Percentiles rank a stretch among this genome's conserved stretches.
Conservation (phyloP, 768 basidiomycete genomes). For the Atractiella rhizophila region DNA sequence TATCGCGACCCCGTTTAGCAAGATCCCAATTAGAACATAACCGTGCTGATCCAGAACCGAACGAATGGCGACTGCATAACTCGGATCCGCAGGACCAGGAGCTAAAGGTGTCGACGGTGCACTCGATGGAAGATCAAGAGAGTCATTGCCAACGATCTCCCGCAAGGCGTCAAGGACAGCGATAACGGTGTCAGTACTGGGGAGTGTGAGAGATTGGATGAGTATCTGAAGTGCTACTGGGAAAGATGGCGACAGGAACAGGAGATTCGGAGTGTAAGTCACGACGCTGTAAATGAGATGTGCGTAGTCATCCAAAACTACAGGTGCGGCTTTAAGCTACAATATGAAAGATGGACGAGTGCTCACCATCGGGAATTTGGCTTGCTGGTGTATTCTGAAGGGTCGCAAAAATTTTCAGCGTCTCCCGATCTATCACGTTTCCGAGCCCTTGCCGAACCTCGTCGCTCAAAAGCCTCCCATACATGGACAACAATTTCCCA, state of each 20-base stretch:
- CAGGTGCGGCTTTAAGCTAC: not conserved
- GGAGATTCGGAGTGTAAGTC: conserved; percentile 41
- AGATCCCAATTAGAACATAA: conserved; percentile 37
- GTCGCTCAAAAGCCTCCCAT: conserved; percentile 29
- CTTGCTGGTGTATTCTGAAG: conserved; percentile 42
- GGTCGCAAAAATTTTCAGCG: conserved; percentile 39
- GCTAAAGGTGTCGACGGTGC: not conserved
- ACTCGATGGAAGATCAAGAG: conserved; percentile 22
- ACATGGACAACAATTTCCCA: conserved; percentile 59
- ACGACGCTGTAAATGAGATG: conserved; percentile 49
- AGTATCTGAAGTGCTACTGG: conserved; percentile 48
- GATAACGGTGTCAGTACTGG: conserved; percentile 58
- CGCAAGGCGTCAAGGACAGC: conserved; percentile 56
- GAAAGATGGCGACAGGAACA: conserved; percentile 55
- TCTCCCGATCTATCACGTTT: conserved; percentile 47
- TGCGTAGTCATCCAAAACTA: conserved; percentile 84
- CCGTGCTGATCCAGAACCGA: conserved; percentile 44
- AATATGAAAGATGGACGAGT: not conserved
- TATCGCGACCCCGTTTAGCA: conserved; percentile 53
- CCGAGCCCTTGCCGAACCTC: conserved; percentile 34
- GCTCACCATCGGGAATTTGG: conserved; percentile 68
- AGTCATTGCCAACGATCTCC: conserved; percentile 47
- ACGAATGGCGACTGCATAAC: conserved; percentile 38
- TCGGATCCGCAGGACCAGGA: not conserved
- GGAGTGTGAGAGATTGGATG: conserved; percentile 53